phyloP scores from a whole-genome alignment of 768 basidiomycete species.

The Xanthoconium stramineum region DNA sequence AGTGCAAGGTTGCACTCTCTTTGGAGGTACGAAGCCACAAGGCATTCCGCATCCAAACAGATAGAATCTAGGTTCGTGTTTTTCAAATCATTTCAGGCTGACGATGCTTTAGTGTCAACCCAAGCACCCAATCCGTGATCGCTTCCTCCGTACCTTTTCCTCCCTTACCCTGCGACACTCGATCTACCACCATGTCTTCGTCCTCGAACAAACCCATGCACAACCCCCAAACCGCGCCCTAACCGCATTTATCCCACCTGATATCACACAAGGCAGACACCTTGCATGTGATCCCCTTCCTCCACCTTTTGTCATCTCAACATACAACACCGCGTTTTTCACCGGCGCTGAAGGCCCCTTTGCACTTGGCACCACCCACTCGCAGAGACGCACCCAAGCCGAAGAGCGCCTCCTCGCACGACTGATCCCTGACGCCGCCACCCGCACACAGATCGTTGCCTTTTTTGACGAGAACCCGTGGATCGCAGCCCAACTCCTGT shows the following conservation, averaged over 20 bases:
- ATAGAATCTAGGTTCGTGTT: slow-evolving; percentile 46
- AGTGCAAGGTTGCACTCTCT: slow-evolving; percentile 68
- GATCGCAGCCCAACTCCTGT: slow-evolving; percentile 57
- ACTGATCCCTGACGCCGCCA: slow-evolving; percentile 54
- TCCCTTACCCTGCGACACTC: slow-evolving; percentile 44
- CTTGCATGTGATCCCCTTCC: slow-evolving; percentile 88
- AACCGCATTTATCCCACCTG: slow-evolving; percentile 68
- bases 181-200: slow-evolving; percentile 72
- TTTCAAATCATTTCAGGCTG: slow-evolving; percentile 2
- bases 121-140: slow-evolving; percentile 26
- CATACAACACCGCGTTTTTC: slow-evolving; percentile 79
- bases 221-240: slow-evolving; percentile 41
- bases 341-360: slow-evolving; percentile 54
- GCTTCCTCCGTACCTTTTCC: slow-evolving; percentile 39
- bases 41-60: slow-evolving; percentile 69
- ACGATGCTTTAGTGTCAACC: slow-evolving; percentile 30
- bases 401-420: slow-evolving; percentile 54
- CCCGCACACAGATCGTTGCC: slow-evolving; percentile 58
- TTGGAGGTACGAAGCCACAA: slow-evolving; percentile 53
- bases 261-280: slow-evolving; percentile 48
- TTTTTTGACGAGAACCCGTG: slow-evolving; percentile 57
- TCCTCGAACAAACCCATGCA: slow-evolving; percentile 60
- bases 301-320: slow-evolving; percentile 54
- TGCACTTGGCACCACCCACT: slow-evolving; percentile 20
- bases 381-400: slow-evolving; percentile 39